Evolutionary conservation across 164 flowering plant genomes (phyloP).

Genomic region (Berberis vulgaris): DNA sequence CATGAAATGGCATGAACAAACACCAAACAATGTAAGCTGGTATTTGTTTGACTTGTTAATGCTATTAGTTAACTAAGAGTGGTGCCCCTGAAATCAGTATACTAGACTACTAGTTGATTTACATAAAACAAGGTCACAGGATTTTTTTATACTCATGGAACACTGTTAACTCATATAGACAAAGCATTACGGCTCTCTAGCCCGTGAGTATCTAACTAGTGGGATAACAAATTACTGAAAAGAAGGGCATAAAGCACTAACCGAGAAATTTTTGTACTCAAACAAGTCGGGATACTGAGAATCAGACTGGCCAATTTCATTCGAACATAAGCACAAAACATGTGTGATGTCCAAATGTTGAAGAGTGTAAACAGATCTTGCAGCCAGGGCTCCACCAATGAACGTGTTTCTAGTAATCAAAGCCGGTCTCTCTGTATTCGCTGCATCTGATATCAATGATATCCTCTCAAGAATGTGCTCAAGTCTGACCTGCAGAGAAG

Average conservation of each 20-base stretch:
- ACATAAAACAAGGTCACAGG: no score
- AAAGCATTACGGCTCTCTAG: background rate
- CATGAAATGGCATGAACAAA: no score
- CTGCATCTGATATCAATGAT: slow-evolving; percentile 84
- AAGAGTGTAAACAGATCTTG: slow-evolving; percentile 81
- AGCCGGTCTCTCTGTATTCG: slow-evolving; percentile 88
- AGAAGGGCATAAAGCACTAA: slow-evolving; percentile 27
- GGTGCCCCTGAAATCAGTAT: no score
- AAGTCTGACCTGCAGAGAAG: slow-evolving; percentile 66
- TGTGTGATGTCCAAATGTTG: slow-evolving; percentile 84
- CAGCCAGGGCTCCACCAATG: slow-evolving; percentile 95
- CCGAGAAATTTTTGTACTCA: slow-evolving; percentile 82
- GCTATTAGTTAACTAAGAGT: no score
- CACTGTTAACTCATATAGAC: background rate
- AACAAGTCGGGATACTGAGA: slow-evolving; percentile 81
- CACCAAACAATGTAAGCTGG: no score
- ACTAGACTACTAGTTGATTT: no score
- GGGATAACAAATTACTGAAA: background rate
- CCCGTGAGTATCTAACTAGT: background rate
- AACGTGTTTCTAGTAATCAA: slow-evolving; percentile 42
- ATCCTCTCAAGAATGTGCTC: slow-evolving; percentile 98
- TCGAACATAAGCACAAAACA: slow-evolving; percentile 86
- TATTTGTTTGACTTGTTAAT: no score
- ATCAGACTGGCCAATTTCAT: slow-evolving; percentile 96
- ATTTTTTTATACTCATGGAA: no score